phyloP scores from a whole-genome alignment of 164 flowering plant species.

The Echeveria elegans region DNA sequence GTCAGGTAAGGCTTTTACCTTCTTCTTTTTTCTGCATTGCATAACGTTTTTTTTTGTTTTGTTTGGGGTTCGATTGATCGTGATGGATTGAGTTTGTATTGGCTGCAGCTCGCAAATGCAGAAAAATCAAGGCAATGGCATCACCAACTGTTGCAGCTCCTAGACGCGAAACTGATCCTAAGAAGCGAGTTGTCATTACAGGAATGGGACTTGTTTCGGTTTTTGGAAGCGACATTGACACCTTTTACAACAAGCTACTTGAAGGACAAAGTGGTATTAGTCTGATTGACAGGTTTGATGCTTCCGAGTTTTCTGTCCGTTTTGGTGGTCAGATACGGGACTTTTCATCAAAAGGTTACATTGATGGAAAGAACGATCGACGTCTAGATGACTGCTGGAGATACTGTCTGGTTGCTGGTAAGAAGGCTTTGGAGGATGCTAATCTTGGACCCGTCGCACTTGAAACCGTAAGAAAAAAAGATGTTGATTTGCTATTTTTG shows the following conservation, averaged over 20 bases:
- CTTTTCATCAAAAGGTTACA: conserved; percentile 56
- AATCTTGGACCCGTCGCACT: conserved; percentile 27
- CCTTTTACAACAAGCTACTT: conserved; percentile 52
- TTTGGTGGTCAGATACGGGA: conserved; percentile 60
- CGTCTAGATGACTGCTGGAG: conserved; percentile 71
- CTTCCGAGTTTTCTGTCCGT: conserved; percentile 48
- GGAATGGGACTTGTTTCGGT: conserved; percentile 79
- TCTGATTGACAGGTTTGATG: conserved; percentile 63
- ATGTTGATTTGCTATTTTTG: neutral
- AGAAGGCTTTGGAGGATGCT: conserved; percentile 57
- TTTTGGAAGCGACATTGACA: conserved; percentile 56
- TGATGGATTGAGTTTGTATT: neutral
- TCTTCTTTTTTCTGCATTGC: neutral
- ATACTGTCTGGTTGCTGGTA: conserved; percentile 32
- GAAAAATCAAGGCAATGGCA: neutral
- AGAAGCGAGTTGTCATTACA: conserved; percentile 65
- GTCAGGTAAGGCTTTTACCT: neutral
- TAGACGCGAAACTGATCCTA: conserved; percentile 58
- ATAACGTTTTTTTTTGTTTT: neutral
- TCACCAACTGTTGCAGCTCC: conserved; percentile 32
- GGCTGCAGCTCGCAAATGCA: neutral
- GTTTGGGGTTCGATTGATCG: no score
- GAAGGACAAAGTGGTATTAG: conserved; percentile 70
- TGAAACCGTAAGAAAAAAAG: neutral
- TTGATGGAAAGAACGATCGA: conserved; percentile 69